Evolutionary conservation across 495 filamentous ascomycete species (phyloP).

Genomic region (Pyronema omphalodes): DNA sequence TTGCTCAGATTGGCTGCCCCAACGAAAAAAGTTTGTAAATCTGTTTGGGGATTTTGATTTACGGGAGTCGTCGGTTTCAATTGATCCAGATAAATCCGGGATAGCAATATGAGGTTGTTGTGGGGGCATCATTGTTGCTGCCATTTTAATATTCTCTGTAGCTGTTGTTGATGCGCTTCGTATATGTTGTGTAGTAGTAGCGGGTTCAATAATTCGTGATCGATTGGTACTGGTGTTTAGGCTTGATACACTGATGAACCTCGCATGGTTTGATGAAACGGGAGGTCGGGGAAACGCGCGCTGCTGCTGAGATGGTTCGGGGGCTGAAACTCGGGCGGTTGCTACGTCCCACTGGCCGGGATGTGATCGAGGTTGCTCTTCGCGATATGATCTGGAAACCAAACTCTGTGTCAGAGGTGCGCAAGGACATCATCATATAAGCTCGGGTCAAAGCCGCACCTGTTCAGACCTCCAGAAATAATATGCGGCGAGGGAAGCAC

Average conservation of each 20-base stretch:
- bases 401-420: conserved; percentile 22
- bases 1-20: conserved; percentile 40
- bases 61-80: conserved; percentile 22
- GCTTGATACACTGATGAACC: conserved; percentile 22
- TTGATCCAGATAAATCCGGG: conserved; percentile 19
- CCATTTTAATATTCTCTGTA: background rate
- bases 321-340: background rate
- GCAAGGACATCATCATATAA: conserved; percentile 21
- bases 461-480: conserved; percentile 20
- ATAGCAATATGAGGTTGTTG: conserved; percentile 16
- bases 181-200: conserved; percentile 1
- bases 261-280: conserved; percentile 18
- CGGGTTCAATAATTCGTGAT: conserved; percentile 8
- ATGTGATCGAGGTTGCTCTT: conserved; percentile 22
- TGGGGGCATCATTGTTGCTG: conserved; percentile 4
- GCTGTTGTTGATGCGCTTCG: conserved; percentile 14
- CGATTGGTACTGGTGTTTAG: conserved; percentile 9
- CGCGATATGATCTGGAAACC: conserved; percentile 8
- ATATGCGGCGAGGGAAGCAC: conserved; percentile 8
- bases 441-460: conserved; percentile 17
- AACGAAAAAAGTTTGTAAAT: conserved; percentile 52
- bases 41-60: conserved; percentile 44
- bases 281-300: conserved; percentile 5
- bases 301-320: background rate
- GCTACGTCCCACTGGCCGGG: conserved; percentile 11